Conservation (phyloP, 768 basidiomycete species). For the Nidula microcarpa region DNA sequence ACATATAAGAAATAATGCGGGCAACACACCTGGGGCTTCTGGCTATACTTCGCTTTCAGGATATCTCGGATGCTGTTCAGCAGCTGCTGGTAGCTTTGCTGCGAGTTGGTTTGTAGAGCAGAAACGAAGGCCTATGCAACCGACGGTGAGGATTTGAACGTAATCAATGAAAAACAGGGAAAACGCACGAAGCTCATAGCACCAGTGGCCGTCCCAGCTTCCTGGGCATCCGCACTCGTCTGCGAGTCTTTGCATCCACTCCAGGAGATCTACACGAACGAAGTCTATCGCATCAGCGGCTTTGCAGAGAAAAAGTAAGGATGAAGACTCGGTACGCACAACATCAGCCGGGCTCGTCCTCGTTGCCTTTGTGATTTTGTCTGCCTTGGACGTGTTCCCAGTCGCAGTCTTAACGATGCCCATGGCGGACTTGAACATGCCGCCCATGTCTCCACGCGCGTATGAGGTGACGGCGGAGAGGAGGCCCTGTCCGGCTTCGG, state of each 20-base stretch:
- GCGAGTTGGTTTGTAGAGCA: constrained; percentile 16
- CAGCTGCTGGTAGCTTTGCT: constrained; percentile 41
- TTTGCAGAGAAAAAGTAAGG: background rate
- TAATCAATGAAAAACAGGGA: constrained; percentile 1
- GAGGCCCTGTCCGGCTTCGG: constrained; percentile 85
- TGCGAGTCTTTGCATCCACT: constrained; percentile 80
- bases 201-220: constrained; percentile 65
- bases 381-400: constrained; percentile 61
- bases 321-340: constrained; percentile 38
- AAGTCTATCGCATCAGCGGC: background rate
- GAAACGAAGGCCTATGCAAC: constrained; percentile 26
- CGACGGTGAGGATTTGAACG: background rate
- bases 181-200: constrained; percentile 74
- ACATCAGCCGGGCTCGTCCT: constrained; percentile 84
- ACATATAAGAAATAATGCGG: background rate
- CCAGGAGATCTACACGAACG: constrained; percentile 63
- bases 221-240: constrained; percentile 76
- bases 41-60: constrained; percentile 33
- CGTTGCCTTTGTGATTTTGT: constrained; percentile 53
- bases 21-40: constrained; percentile 36
- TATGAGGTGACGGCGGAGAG: constrained; percentile 78
- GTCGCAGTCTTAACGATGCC: constrained; percentile 74
- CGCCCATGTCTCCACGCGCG: constrained; percentile 74
- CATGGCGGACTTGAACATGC: constrained; percentile 70
- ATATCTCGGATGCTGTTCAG: constrained; percentile 36